Percentiles rank a stretch among this genome's conserved stretches.
Conservation (phyloP, 805 yeast species). For the Ogataea philodendri region DNA sequence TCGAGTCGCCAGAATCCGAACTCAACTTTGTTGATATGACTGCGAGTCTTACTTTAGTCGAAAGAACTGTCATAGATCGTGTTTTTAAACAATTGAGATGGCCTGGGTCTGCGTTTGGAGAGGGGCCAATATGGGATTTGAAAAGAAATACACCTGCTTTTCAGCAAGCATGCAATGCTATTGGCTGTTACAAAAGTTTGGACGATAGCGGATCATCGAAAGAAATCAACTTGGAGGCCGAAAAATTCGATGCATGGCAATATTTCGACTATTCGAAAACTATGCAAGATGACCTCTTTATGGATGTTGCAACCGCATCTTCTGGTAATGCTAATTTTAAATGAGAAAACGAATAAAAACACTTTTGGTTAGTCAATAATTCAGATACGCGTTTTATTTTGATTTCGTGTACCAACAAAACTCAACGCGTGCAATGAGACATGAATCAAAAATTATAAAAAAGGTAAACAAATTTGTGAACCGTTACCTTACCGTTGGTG, state of each 20-base stretch:
- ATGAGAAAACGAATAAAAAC: background rate
- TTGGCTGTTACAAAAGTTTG: constrained; percentile 17
- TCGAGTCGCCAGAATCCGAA: background rate
- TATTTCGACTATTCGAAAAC: background rate
- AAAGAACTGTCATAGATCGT: constrained; percentile 8
- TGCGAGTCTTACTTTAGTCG: constrained; percentile 19
- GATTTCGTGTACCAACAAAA: constrained; percentile 6
- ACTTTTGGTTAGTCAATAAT: too few species aligned
- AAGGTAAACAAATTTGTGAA: constrained; percentile 6
- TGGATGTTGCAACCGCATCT: background rate
- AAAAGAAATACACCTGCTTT: constrained; percentile 16
- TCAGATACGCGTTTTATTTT: too few species aligned
- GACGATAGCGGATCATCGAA: constrained; percentile 5
- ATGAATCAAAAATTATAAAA: constrained; percentile 5
- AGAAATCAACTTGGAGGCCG: constrained; percentile 1
- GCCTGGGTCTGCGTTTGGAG: constrained; percentile 11
- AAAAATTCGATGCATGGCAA: constrained; percentile 9
- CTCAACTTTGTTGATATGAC: constrained; percentile 11
- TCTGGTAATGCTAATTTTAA: background rate
- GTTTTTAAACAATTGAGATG: constrained; percentile 18
- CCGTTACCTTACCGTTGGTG: background rate
- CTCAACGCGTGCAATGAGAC: constrained; percentile 5
- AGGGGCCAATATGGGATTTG: constrained; percentile 18
- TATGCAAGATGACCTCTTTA: background rate
- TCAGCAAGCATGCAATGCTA: constrained; percentile 17